Evolutionary conservation across 164 flowering plant genomes (phyloP).

Genomic region (Liriodendron chinense): DNA sequence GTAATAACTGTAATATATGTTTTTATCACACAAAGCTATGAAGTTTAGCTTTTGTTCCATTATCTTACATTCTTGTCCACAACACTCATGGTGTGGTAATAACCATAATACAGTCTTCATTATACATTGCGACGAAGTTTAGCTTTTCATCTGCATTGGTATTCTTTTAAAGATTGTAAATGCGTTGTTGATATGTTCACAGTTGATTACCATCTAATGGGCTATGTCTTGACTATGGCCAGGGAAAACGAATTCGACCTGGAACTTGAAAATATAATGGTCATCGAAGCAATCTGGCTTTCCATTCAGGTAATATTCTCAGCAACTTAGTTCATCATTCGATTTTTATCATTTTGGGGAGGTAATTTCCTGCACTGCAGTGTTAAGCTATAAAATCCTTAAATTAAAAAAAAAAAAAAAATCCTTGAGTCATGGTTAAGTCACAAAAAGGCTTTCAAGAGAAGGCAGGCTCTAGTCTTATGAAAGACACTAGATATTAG

Average conservation of each 20-base stretch:
- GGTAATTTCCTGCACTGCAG: too few species aligned
- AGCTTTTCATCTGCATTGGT: too few species aligned
- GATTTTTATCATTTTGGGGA: too few species aligned
- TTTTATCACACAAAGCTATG: too few species aligned
- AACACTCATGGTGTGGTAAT: too few species aligned
- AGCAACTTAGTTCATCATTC: background rate
- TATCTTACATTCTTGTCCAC: background rate
- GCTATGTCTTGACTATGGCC: slow-evolving; percentile 8
- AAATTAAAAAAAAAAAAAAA: too few species aligned
- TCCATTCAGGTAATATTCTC: slow-evolving; percentile 74
- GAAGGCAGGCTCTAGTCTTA: too few species aligned
- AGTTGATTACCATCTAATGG: background rate
- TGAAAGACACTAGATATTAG: too few species aligned
- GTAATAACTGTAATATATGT: too few species aligned
- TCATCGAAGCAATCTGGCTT: slow-evolving; percentile 99
- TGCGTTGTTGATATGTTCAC: background rate
- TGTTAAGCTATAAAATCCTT: too few species aligned
- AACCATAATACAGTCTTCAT: background rate
- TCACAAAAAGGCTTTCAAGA: too few species aligned
- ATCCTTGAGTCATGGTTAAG: too few species aligned
- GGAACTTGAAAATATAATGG: slow-evolving; percentile 93
- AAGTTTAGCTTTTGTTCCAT: background rate
- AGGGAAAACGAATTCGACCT: slow-evolving; percentile 85
- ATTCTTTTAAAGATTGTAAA: background rate
- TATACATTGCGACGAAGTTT: background rate